These are phyloP conservation scores for Spathaspora sp. DNA, from an alignment of 1,139 yeast genomes.

Conservation along the genomic window DNA sequence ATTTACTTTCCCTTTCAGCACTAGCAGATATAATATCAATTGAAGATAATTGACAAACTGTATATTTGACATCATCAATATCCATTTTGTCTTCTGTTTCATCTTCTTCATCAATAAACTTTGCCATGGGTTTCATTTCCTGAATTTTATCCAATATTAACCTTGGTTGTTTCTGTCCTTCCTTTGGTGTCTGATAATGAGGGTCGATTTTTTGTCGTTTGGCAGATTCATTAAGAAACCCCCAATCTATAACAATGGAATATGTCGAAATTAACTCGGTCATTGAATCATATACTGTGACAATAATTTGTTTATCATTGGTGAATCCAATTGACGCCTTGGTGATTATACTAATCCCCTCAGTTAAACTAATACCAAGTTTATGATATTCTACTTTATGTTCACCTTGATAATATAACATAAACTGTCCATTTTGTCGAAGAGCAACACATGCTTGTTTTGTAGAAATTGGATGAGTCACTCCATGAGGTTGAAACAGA, in stretches of 20 bases:
- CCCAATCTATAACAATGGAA: conserved; percentile 60
- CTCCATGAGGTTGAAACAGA: conserved; percentile 60
- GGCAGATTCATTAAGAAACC: conserved; percentile 50
- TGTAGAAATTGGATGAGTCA: conserved; percentile 65
- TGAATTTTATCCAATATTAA: conserved; percentile 24
- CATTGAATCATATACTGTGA: conserved; percentile 47
- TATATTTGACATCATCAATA: conserved; percentile 14
- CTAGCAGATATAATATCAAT: conserved; percentile 49
- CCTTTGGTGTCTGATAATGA: conserved; percentile 52
- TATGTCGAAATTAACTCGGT: conserved; percentile 47
- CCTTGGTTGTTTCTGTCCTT: conserved; percentile 27
- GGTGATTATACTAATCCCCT: conserved; percentile 26
- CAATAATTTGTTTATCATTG: conserved; percentile 47
- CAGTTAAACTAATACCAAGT: conserved; percentile 23
- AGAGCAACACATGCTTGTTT: conserved; percentile 74
- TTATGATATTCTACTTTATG: conserved; percentile 58
- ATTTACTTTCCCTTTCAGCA: conserved; percentile 30
- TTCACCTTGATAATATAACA: conserved; percentile 61
- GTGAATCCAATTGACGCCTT: conserved; percentile 63
- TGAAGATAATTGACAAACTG: conserved; percentile 19
- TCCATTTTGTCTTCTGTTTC: conserved; percentile 2
- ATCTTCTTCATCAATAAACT: conserved; percentile 18
- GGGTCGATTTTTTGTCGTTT: conserved; percentile 49
- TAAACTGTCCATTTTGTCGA: conserved; percentile 61
- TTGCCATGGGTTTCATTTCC: conserved; percentile 30